Evolutionary conservation across 1,139 yeast species (phyloP).

Genomic region (Yamadazyma triangularis): DNA sequence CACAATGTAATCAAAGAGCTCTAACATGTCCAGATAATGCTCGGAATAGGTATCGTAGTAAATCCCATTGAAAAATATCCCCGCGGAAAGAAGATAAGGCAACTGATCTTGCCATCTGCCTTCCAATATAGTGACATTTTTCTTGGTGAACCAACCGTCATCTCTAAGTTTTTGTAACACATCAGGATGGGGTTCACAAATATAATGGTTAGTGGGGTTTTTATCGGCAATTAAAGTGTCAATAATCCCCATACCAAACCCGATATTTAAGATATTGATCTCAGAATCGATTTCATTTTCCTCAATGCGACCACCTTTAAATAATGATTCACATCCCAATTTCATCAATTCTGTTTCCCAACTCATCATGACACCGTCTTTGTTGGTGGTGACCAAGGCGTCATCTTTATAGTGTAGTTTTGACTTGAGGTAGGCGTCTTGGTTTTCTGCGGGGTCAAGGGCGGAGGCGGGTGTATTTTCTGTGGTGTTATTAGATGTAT

Average conservation of each 20-base stretch:
- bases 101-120: slow-evolving; percentile 92
- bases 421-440: slow-evolving; percentile 59
- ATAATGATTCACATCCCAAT: slow-evolving; percentile 68
- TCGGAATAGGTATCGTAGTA: slow-evolving; percentile 94
- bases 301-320: slow-evolving; percentile 30
- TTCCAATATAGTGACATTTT: slow-evolving; percentile 66
- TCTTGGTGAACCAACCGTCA: slow-evolving; percentile 84
- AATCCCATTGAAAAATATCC: slow-evolving; percentile 81
- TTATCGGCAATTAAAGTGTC: slow-evolving; percentile 66
- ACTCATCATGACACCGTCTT: slow-evolving; percentile 97
- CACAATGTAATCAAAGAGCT: slow-evolving; percentile 73
- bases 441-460: slow-evolving; percentile 55
- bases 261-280: slow-evolving; percentile 68
- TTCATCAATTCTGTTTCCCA: slow-evolving; percentile 89
- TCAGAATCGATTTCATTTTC: slow-evolving; percentile 26
- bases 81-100: slow-evolving; percentile 58
- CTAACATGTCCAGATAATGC: slow-evolving; percentile 79
- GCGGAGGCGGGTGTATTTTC: slow-evolving; percentile 2
- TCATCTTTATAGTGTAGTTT: slow-evolving; percentile 66
- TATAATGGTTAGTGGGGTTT: slow-evolving; percentile 70
- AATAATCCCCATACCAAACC: slow-evolving; percentile 96
- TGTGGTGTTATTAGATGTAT: too few species aligned
- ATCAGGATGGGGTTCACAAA: slow-evolving; percentile 94
- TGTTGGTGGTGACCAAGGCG: slow-evolving; percentile 66
- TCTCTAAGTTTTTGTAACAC: slow-evolving; percentile 61